phyloP scores from a whole-genome alignment of 441 rosid species.

The Arabidopsis lyrata region DNA sequence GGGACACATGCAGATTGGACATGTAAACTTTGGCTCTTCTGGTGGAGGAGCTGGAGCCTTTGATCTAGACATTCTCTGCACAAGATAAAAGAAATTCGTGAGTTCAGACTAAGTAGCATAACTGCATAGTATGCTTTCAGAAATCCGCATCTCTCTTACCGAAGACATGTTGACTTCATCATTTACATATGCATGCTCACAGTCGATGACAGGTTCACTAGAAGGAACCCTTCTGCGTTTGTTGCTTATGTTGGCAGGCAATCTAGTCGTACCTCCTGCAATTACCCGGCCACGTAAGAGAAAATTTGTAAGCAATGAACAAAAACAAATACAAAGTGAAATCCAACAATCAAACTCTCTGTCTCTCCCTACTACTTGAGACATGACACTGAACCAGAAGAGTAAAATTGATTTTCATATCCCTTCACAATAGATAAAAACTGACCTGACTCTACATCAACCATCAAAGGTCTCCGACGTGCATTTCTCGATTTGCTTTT shows the following conservation, averaged over 20 bases:
- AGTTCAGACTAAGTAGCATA: neutral
- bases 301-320: neutral
- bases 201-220: conserved; percentile 50
- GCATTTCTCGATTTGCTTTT: conserved; percentile 64
- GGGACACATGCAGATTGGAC: conserved; percentile 91
- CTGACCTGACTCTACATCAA: conserved; percentile 80
- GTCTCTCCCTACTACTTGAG: neutral
- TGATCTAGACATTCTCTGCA: conserved; percentile 51
- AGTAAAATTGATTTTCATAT: conserved; percentile 2
- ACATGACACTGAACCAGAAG: neutral
- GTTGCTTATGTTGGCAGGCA: conserved; percentile 46
- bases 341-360: neutral
- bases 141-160: conserved; percentile 14
- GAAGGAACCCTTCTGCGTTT: conserved; percentile 64
- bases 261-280: conserved; percentile 57
- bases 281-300: neutral
- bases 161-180: neutral
- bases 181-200: conserved; percentile 49
- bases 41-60: conserved; percentile 47
- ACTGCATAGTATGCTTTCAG: neutral
- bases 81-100: neutral
- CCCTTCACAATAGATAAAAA: neutral
- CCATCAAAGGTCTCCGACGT: conserved; percentile 48
- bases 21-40: conserved; percentile 78
- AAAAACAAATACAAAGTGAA: conserved; percentile 1